A percentile compares a stretch with the other conserved stretches of the same genome.
These are phyloP conservation scores for Obelidium mucronatum DNA, from an alignment of 192 early-diverging fungal genomes.

Conservation along the genomic window DNA sequence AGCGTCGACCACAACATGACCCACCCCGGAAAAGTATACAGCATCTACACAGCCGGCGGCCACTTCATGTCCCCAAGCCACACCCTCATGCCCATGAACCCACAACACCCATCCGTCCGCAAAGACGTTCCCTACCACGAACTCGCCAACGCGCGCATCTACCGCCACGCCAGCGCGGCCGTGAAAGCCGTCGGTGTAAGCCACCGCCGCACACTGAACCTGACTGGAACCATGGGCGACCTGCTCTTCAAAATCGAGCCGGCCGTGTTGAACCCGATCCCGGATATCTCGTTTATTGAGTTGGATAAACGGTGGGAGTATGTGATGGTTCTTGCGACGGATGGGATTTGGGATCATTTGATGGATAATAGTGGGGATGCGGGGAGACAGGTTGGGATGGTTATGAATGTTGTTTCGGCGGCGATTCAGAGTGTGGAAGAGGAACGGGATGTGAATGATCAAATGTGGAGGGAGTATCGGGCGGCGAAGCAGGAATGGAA, in stretches of 20 bases:
- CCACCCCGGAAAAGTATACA: slow-evolving; percentile 61
- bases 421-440: slow-evolving; percentile 35
- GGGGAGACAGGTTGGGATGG: slow-evolving; percentile 37
- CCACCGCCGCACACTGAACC: slow-evolving; percentile 63
- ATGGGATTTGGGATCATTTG: slow-evolving; percentile 71
- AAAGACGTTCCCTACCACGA: slow-evolving; percentile 51
- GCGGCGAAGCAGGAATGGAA: slow-evolving; percentile 14
- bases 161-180: slow-evolving; percentile 52
- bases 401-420: slow-evolving; percentile 29
- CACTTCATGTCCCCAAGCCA: slow-evolving; percentile 61
- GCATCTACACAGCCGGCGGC: slow-evolving; percentile 57
- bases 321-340: slow-evolving; percentile 59
- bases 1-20: slow-evolving; percentile 67
- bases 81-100: slow-evolving; percentile 44
- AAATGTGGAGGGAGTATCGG: neutral
- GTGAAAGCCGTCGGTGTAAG: slow-evolving; percentile 61
- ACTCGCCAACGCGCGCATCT: slow-evolving; percentile 57
- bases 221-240: slow-evolving; percentile 70
- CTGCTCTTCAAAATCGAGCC: slow-evolving; percentile 69
- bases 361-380: slow-evolving; percentile 30
- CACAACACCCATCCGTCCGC: slow-evolving; percentile 22
- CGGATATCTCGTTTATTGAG: slow-evolving; percentile 59
- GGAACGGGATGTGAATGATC: slow-evolving; percentile 16
- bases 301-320: slow-evolving; percentile 48
- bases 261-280: slow-evolving; percentile 53